Base-by-base conservation (phyloP, 2,329 filamentous ascomycete species). In the Graphilbum fragrans region DNA sequence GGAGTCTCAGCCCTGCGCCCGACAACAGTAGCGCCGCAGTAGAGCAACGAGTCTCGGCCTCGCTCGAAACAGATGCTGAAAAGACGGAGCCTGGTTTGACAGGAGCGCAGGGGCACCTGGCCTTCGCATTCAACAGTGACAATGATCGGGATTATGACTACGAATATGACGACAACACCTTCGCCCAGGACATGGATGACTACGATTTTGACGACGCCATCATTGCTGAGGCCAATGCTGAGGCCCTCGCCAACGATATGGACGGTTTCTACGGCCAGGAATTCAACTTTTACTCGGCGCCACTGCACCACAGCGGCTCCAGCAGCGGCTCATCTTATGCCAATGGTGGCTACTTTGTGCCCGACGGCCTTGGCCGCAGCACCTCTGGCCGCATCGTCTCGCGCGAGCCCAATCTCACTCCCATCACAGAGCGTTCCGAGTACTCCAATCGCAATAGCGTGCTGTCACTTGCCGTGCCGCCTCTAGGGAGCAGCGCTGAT, bases 261-360 rank as follows among this genome's bases (percentile, higher is more conserved):
- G 90, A 95, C 48, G 90, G 86, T 1, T 93, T 92, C 65, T 98
- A 98, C 55, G 92, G 92, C 0, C 82, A 87, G 50, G 92, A 98
- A 57, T 98, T 98, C 55, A 88, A 87, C 1, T 98, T 98, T 58
- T 98, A 94, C 58, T 86, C 88, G 1, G 66, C 69, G 2, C 56
- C 56, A 16, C 57, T 62, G 11, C 56, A 60, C 1, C 61, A 59
- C 32, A 57, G 67, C 37, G 68, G 66, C 23, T 1, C 27, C 31
- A n/a, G 9, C 11, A 16, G 14, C 25, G 11, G 31, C 29, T 7
- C 16, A 27, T 65, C 82, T 41, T 84, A 82, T 50, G 72, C 77
- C 14, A 83, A 86, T 50, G 92, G 92, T 22, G 92, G 92, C 18
- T 94, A 86, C 60, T 96, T 96, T 55, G 86, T 86, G 1, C 77